Evolutionary conservation across 768 basidiomycete genomes (phyloP).

Genomic region (Pleurotus platypus): DNA sequence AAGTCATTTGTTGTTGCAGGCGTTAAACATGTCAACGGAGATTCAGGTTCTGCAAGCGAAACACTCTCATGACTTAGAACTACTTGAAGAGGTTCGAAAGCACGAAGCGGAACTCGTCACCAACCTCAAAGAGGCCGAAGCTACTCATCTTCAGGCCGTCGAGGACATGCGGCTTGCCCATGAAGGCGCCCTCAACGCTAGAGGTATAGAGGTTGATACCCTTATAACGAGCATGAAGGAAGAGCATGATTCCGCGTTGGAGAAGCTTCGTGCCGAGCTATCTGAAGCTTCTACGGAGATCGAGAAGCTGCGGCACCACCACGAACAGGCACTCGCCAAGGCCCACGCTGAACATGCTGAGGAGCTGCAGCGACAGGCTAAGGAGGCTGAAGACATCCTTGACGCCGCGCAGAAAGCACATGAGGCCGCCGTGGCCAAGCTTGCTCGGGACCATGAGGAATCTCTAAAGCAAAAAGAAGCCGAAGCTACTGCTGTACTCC

Average conservation of each 20-base stretch:
- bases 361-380: constrained; percentile 47
- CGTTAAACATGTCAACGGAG: constrained; percentile 85
- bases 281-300: constrained; percentile 37
- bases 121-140: constrained; percentile 48
- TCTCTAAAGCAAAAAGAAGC: constrained; percentile 59
- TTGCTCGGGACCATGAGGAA: constrained; percentile 51
- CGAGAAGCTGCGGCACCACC: constrained; percentile 49
- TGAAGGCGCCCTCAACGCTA: constrained; percentile 32
- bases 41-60: constrained; percentile 69
- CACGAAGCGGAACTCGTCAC: constrained; percentile 54
- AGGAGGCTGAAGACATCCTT: constrained; percentile 51
- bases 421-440: constrained; percentile 43
- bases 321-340: constrained; percentile 57
- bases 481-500: constrained; percentile 50
- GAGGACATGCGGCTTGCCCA: constrained; percentile 50
- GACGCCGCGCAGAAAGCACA: constrained; percentile 50
- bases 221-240: constrained; percentile 45
- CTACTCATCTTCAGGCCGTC: constrained; percentile 43
- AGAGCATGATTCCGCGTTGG: constrained; percentile 37
- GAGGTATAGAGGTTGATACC: constrained; percentile 39
- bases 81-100: constrained; percentile 51
- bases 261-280: constrained; percentile 38
- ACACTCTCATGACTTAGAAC: constrained; percentile 47
- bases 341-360: constrained; percentile 52
- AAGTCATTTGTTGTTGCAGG: constrained; percentile 33